Conservation (phyloP, 257 asterid genomes). For the Primulina huaijiensis region DNA sequence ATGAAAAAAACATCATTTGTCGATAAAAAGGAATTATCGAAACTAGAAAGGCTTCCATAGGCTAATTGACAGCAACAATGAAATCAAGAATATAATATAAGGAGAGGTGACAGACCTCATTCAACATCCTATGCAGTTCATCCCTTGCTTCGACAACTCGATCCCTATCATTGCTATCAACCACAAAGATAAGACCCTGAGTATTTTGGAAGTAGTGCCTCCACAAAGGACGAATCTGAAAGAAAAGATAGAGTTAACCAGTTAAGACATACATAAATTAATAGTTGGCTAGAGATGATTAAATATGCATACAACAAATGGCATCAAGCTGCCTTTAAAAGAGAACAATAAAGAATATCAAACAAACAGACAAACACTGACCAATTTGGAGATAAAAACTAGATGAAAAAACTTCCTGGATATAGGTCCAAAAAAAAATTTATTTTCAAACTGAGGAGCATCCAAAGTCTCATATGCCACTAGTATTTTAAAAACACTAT, state of each 20-base stretch:
- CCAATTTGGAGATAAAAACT: neutral
- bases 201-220: constrained; percentile 49
- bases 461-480: neutral
- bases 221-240: constrained; percentile 48
- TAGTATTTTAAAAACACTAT: neutral
- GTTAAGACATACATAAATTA: neutral
- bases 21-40: no score
- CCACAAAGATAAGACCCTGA: constrained; percentile 45
- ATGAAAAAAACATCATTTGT: neutral
- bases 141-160: constrained; percentile 47
- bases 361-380: neutral
- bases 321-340: neutral
- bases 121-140: constrained; percentile 48
- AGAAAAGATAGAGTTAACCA: neutral
- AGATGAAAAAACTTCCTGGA: neutral
- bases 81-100: neutral
- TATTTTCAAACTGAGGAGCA: neutral
- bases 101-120: constrained; percentile 29
- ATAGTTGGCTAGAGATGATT: neutral
- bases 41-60: neutral
- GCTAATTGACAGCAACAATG: constrained; percentile 1
- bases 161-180: constrained; percentile 46
- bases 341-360: neutral
- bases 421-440: neutral
- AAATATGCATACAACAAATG: neutral